Base-by-base conservation (phyloP, 2,329 filamentous ascomycete genomes). In the Ophioceras dolichostomum region DNA sequence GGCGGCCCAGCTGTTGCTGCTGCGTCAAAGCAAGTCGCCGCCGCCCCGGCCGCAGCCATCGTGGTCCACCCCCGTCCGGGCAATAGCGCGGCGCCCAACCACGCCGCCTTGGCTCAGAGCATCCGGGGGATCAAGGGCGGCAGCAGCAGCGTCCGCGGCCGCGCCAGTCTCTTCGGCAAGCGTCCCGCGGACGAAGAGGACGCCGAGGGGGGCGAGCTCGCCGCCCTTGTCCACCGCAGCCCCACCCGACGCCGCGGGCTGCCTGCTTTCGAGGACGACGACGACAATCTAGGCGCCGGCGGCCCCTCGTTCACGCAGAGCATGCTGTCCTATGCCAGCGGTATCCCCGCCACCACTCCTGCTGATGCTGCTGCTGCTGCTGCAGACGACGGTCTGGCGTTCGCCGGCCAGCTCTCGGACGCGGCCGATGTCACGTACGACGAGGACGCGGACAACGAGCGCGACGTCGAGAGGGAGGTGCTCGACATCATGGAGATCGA, bases 401-500 rank as follows among this genome's bases (percentile, higher is more conserved):
- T 77, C 44, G 61, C 62, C 27, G 62, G 66, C 31, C 68, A 61
- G 14, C 50, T 77, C 22, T 62, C 58, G 34, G 64, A 60, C 2
- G 73, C 73, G 2, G 73, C 73, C 3, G 71, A 76, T 39, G 54
- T 59, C 6, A 58, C 59, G 17, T 62, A 67, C 24, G 62, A 67
- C 31, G 66, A 70, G 36, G 58, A 65, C 21, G 57, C 60, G n/a
- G 63, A 59, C 13, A 51, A 55, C 17, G 58, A 60, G 19, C 59
- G 73, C 22, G 65, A 76, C 39, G 61, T 76, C 10, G 73, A 77
- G 49, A 62, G 64, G 21, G 73, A 77, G 53, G 70, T 77, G 62
- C 60, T 80, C 45, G 74, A 78, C 49, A 74, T 80, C 32, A 71
- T 77, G 65, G 73, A 75, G 45, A 76, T 80, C 48, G 76, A 80